A percentile compares a stretch with the other conserved stretches of the same genome.
Evolutionary conservation across 768 basidiomycete genomes (phyloP).

Genomic region (Agrocybe praecox): DNA sequence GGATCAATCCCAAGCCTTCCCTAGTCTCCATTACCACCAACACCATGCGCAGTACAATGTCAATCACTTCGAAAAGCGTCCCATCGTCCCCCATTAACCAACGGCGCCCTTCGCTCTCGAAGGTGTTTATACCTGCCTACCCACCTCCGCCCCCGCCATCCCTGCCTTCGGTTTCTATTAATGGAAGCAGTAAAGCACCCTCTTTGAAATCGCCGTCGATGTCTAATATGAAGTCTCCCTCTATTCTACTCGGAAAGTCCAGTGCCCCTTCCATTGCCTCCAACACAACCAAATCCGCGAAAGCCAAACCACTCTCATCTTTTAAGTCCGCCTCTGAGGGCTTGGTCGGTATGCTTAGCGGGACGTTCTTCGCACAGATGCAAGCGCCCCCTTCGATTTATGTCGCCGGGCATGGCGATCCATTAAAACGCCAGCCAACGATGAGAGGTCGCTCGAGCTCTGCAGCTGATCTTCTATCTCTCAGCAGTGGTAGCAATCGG

Average conservation of each 20-base stretch:
- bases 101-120: neutral
- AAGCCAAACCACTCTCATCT: neutral
- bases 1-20: neutral
- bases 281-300: neutral
- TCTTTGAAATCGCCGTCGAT: neutral
- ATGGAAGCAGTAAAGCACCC: too few relatives aligned
- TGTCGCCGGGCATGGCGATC: neutral
- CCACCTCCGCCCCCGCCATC: neutral
- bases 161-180: neutral
- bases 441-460: conserved; percentile 6
- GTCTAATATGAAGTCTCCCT: neutral
- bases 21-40: neutral
- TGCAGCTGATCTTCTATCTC: conserved; percentile 4
- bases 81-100: neutral
- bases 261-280: neutral
- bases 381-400: neutral
- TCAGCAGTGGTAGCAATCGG: neutral
- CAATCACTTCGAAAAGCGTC: neutral
- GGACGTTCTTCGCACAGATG: neutral
- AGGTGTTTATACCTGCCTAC: neutral
- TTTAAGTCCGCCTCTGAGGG: neutral
- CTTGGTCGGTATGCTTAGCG: neutral
- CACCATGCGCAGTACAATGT: neutral
- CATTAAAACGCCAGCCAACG: neutral
- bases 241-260: neutral